phyloP scores from a whole-genome alignment of 805 yeast species.

The Wickerhamiella vanderwaltii region DNA sequence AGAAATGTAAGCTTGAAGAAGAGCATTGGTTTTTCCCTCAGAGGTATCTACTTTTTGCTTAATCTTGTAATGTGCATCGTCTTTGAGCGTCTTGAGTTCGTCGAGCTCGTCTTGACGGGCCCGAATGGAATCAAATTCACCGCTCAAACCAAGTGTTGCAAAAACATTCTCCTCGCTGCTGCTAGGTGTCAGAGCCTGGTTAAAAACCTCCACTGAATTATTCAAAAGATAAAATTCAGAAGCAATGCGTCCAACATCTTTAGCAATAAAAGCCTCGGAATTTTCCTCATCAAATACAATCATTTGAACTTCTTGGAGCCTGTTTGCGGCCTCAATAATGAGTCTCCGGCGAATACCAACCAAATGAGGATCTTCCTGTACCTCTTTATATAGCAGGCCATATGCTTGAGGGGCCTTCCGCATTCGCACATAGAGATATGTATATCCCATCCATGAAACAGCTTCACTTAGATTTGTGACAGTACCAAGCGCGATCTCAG shows the following conservation, averaged over 20 bases:
- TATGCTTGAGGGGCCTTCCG: conserved; percentile 84
- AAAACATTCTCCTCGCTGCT: conserved; percentile 89
- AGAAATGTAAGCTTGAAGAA: conserved; percentile 81
- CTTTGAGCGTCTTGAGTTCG: conserved; percentile 55
- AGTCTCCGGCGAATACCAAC: conserved; percentile 61
- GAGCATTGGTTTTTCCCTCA: conserved; percentile 75
- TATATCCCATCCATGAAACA: conserved; percentile 94
- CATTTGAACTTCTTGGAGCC: conserved; percentile 83
- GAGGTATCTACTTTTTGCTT: conserved; percentile 61
- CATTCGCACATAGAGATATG: conserved; percentile 90
- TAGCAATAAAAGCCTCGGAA: conserved; percentile 65
- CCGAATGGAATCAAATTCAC: conserved; percentile 84
- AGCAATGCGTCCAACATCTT: conserved; percentile 87
- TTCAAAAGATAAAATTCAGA: conserved; percentile 83
- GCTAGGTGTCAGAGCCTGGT: conserved; percentile 64
- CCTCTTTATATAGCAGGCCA: conserved; percentile 79
- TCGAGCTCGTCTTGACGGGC: conserved; percentile 75
- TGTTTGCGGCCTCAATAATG: conserved; percentile 67
- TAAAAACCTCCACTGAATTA: conserved; percentile 80
- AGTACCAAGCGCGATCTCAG: conserved; percentile 90
- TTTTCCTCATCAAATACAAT: conserved; percentile 72
- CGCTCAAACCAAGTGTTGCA: conserved; percentile 79
- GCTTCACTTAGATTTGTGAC: conserved; percentile 93
- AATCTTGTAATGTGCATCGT: conserved; percentile 36
- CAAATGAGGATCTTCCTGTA: conserved; percentile 70